Evolutionary conservation across 163 green algal species (phyloP).

Genomic region (Chlorella variabilis): DNA sequence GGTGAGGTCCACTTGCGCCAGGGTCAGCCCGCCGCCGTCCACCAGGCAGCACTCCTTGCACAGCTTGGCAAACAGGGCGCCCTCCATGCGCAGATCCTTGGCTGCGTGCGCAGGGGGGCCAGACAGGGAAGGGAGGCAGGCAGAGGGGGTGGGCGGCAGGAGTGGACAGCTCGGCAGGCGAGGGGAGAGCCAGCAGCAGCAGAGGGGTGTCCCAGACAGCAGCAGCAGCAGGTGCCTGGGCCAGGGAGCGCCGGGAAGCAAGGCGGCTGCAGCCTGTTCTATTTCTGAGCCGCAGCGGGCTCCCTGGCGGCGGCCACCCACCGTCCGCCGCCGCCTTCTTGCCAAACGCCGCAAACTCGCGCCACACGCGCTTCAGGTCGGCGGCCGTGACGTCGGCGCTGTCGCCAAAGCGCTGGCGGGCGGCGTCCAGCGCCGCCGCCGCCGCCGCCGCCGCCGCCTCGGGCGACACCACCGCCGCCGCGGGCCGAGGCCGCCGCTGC

Average conservation of each 20-base stretch:
- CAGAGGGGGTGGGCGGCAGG: not conserved
- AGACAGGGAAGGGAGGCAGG: not conserved
- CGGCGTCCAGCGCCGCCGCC: conserved; percentile 1
- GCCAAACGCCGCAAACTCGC: conserved; percentile 25
- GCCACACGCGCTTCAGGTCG: conserved; percentile 16
- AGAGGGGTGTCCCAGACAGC: too few species aligned
- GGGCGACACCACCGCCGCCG: not conserved
- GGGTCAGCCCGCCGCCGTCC: not conserved
- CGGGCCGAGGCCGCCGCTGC: not conserved
- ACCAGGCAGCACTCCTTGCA: conserved; percentile 33
- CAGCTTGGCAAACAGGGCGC: conserved; percentile 22
- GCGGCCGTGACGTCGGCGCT: not conserved
- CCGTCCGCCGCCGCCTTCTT: conserved; percentile 4
- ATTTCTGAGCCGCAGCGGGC: too few species aligned
- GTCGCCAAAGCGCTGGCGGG: conserved; percentile 2
- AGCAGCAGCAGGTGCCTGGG: too few species aligned
- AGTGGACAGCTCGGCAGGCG: too few species aligned
- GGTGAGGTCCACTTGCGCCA: conserved; percentile 18
- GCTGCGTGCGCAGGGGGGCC: not conserved
- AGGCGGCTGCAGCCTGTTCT: too few species aligned
- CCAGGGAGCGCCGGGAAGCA: too few species aligned
- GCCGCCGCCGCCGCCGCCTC: not conserved
- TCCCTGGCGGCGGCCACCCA: not conserved
- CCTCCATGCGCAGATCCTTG: conserved; percentile 34
- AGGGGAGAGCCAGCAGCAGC: too few species aligned